phyloP scores from a whole-genome alignment of 257 asterid genomes.

The Plantago major region DNA sequence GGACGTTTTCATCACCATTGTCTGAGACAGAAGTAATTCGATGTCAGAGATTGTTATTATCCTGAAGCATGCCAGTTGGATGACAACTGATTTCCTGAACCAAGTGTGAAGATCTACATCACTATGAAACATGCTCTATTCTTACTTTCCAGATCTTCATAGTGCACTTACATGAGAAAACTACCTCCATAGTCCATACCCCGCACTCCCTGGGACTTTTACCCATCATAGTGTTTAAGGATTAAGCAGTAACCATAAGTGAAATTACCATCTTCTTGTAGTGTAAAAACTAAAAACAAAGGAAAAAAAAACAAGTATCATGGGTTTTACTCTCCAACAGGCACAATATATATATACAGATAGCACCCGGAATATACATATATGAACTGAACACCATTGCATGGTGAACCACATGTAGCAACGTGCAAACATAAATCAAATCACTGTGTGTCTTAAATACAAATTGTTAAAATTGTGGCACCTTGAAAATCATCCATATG shows the following conservation, averaged over 20 bases:
- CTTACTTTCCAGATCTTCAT: constrained; percentile 16
- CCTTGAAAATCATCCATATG: constrained; percentile 63
- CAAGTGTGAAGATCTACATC: constrained; percentile 12
- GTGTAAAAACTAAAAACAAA: too few relatives aligned
- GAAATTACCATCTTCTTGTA: too few relatives aligned
- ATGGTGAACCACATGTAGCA: constrained; percentile 13
- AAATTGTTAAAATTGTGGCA: constrained; percentile 25
- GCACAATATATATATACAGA: too few relatives aligned
- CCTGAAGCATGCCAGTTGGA: constrained; percentile 14
- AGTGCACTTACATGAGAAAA: background rate
- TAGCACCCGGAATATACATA: too few relatives aligned
- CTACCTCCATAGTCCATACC: too few relatives aligned
- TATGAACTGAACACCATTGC: too few relatives aligned
- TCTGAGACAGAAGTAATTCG: constrained; percentile 38
- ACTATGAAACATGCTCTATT: constrained; percentile 5
- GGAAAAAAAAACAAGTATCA: too few relatives aligned
- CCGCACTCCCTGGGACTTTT: too few relatives aligned
- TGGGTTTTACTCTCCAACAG: too few relatives aligned
- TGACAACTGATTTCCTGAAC: constrained; percentile 7
- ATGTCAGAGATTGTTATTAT: constrained; percentile 20
- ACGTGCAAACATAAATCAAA: constrained; percentile 12
- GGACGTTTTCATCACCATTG: constrained; percentile 69
- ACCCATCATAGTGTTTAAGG: too few relatives aligned
- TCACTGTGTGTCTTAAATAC: constrained; percentile 17
- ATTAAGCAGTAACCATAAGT: too few relatives aligned